Evolutionary conservation across 2,329 filamentous ascomycete species (phyloP), one percentile per base, ranked within the genome.

Genomic region (Ceratocystis destructans): DNA sequence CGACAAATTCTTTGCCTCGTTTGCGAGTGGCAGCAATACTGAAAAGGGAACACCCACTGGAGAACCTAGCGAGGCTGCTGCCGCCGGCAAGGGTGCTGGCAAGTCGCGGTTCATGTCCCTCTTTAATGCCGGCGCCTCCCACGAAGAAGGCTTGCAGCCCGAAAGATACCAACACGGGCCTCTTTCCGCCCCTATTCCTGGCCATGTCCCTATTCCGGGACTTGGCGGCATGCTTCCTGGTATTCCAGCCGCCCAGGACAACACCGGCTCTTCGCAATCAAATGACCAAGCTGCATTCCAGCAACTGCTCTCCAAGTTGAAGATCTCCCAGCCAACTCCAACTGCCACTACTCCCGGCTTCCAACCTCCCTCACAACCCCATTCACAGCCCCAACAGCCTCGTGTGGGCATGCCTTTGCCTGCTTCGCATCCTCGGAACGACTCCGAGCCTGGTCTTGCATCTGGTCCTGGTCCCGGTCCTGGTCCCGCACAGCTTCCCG

Each of bases 241-340:
- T 48, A 64, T 41, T 74, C 76, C 46, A 61, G 70, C 75, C 22
- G 70, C 75, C 22, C 77, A 79, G 10, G 76, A 79, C 5, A 64
- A 15, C 84, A 86, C 69, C 83, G 53, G 15, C 25, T 57, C 53
- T 20, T 57, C 53, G 8, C 53, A 57, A 33, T 57, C 53, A 12
- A 57, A 85, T 64, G 92, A 96, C 72, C 90, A 90, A 74, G 88
- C 91, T 74, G 92, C 90, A 1, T 96, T 96, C 75, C 84, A 90
- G 70, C 83, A 86, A 57, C 83, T 96, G 59, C 79, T 96, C 45
- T 83, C 88, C 70, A 95, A 96, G 81, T 82, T 96, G 50, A 87
- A 91, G 68, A 79, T 79, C 67, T 82, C 84, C 68, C 71, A 75
- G 57, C 70, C 71, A 69, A 77, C 74, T 57, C 76, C 77, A 57